Evolutionary conservation across 225 moss, liverwort and hornwort species (phyloP).

Genomic region (Ulota crispa): DNA sequence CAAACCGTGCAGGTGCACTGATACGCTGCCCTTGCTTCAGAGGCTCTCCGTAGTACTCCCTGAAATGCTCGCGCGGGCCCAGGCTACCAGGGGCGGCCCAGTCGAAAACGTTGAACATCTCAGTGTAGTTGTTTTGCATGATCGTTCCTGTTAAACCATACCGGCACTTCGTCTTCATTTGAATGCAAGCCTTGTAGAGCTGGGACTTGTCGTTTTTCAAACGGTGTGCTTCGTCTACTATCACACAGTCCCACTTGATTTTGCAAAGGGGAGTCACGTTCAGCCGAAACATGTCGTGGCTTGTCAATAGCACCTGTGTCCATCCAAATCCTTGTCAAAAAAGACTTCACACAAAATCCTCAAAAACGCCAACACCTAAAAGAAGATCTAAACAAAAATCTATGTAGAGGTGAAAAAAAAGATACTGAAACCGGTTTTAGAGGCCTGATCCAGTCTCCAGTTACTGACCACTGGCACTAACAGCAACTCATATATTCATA

Average conservation of each 20-base stretch:
- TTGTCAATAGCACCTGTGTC: conserved; percentile 70
- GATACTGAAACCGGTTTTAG: neutral
- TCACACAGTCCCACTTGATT: conserved; percentile 77
- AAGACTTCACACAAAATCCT: conserved; percentile 2
- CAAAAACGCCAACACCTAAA: neutral
- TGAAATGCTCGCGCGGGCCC: conserved; percentile 80
- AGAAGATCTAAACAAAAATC: neutral
- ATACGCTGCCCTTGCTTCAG: conserved; percentile 91
- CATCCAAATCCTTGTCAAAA: conserved; percentile 15
- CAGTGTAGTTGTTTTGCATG: conserved; percentile 90
- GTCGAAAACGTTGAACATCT: conserved; percentile 90
- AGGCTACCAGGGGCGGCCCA: conserved; percentile 87
- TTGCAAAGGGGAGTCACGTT: conserved; percentile 60
- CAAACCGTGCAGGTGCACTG: conserved; percentile 85
- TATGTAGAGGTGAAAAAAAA: neutral
- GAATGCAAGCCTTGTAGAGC: conserved; percentile 68
- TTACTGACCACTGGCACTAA: neutral
- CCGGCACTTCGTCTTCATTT: conserved; percentile 70
- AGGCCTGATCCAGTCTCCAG: neutral
- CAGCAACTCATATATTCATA: neutral
- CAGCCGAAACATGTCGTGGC: conserved; percentile 86
- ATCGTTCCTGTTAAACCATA: conserved; percentile 97
- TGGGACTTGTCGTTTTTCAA: conserved; percentile 87
- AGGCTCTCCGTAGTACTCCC: conserved; percentile 76
- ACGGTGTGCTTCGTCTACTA: conserved; percentile 92